A percentile compares a stretch with the other conserved stretches of the same genome.
Evolutionary conservation across 192 early-diverging fungal genomes (phyloP).

Genomic region (Rhizoclosmatium globosum): DNA sequence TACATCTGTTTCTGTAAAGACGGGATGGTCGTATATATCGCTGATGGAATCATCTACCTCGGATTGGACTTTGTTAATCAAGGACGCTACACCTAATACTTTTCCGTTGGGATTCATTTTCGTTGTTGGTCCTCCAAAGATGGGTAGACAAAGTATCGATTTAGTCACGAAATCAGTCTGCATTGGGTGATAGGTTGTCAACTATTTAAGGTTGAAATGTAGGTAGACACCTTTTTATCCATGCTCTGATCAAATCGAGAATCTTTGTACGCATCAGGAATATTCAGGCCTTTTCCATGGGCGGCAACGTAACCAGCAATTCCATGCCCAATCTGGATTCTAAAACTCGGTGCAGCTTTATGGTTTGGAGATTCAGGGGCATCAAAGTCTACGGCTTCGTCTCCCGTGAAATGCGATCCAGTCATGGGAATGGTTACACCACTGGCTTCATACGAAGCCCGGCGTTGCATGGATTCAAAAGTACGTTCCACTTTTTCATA

Average conservation of each 20-base stretch:
- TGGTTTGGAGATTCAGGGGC: neutral
- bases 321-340: conserved; percentile 39
- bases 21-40: neutral
- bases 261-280: conserved; percentile 46
- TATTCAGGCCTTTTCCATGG: conserved; percentile 41
- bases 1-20: conserved; percentile 27
- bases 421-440: neutral
- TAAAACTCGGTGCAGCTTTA: conserved; percentile 18
- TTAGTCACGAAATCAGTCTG: conserved; percentile 43
- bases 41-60: neutral
- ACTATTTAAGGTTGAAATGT: neutral
- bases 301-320: conserved; percentile 46
- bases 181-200: neutral
- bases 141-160: conserved; percentile 47
- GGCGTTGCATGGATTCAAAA: conserved; percentile 7
- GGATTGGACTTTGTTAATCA: conserved; percentile 25
- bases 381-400: neutral
- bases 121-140: conserved; percentile 30
- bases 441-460: neutral
- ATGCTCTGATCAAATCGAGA: conserved; percentile 41
- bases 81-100: conserved; percentile 30
- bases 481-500: conserved; percentile 11
- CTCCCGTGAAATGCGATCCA: neutral
- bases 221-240: conserved; percentile 30
- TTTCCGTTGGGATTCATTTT: conserved; percentile 1